Evolutionary conservation across 108 stramenopile species (phyloP), one percentile per base, ranked within the genome.

Genomic region (Cyclotella choctawhatcheeana): DNA sequence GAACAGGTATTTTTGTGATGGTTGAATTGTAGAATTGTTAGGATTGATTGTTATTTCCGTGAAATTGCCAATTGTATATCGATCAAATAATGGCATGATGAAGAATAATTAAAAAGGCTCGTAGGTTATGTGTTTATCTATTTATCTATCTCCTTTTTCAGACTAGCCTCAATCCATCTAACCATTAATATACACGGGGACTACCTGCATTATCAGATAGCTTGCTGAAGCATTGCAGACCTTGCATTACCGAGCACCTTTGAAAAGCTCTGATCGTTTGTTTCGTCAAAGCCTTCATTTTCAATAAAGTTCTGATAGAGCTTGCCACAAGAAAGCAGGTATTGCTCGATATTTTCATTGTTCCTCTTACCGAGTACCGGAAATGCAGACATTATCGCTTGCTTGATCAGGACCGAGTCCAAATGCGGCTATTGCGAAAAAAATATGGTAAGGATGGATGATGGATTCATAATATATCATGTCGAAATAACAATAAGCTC

Each of bases 331-430:
- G 61, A 27, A 30, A 71, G 53, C 26, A 71, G 7, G 30, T 27
- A 44, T 64, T 21, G 4, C 27, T 71, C 69, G 29, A 62, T 32
- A 27, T 71, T 71, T 22, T 33, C 63, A 4, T 31, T 16, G 13
- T 56, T 55, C 12, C 22, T 68, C 13, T 58, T 58, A 17, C 52
- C 55, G 8, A 68, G 17, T n/a, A 50, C 67, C 13, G 85, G 85
- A 43, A 86, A 74, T 3, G 85, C 74, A 17, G 69, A 45, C 67
- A 82, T 51, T 16, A 85, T 52, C 84, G 82, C 82, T 62, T 79
- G 81, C 43, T 85, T 85, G 32, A 79, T 67, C 13, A 75, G 26
- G 12, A 74, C 34, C 22, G 60, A 45, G n/a, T 55, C 12, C n/a
- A n/a, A n/a, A n/a, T n/a, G n/a, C n/a, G n/a, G n/a, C n/a, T n/a